Evolutionary conservation across 2,329 filamentous ascomycete genomes (phyloP).

Genomic region (Colletotrichum navitas): DNA sequence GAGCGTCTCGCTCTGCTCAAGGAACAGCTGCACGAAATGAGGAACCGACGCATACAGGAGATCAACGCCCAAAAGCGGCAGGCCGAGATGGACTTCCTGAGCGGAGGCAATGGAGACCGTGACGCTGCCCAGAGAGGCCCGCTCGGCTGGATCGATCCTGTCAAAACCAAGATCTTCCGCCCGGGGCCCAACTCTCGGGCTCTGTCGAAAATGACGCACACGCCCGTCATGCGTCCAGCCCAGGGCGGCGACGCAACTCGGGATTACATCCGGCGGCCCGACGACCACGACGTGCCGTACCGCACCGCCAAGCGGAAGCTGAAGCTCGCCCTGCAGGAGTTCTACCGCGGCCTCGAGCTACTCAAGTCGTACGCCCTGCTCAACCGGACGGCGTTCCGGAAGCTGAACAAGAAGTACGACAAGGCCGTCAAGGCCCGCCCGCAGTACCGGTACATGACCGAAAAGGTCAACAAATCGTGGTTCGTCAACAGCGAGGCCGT

Average conservation of each 20-base stretch:
- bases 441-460: constrained; percentile 84
- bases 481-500: constrained; percentile 92
- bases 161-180: constrained; percentile 66
- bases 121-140: constrained; percentile 45
- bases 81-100: constrained; percentile 49
- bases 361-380: constrained; percentile 91
- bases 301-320: constrained; percentile 90
- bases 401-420: constrained; percentile 99
- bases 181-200: constrained; percentile 73
- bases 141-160: constrained; percentile 63
- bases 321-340: constrained; percentile 91
- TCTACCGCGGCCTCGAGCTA: constrained; percentile 90
- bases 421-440: constrained; percentile 87
- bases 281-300: constrained; percentile 79
- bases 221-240: constrained; percentile 56
- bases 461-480: constrained; percentile 90
- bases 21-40: constrained; percentile 93
- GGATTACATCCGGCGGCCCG: constrained; percentile 66
- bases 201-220: constrained; percentile 66
- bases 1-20: constrained; percentile 77
- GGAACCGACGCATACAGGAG: constrained; percentile 83
- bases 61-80: constrained; percentile 61
- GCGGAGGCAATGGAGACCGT: constrained; percentile 46
- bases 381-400: constrained; percentile 93
- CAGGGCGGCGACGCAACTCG: constrained; percentile 52